phyloP scores from a whole-genome alignment of 495 filamentous ascomycete genomes.

The Aspergillus wentii region DNA sequence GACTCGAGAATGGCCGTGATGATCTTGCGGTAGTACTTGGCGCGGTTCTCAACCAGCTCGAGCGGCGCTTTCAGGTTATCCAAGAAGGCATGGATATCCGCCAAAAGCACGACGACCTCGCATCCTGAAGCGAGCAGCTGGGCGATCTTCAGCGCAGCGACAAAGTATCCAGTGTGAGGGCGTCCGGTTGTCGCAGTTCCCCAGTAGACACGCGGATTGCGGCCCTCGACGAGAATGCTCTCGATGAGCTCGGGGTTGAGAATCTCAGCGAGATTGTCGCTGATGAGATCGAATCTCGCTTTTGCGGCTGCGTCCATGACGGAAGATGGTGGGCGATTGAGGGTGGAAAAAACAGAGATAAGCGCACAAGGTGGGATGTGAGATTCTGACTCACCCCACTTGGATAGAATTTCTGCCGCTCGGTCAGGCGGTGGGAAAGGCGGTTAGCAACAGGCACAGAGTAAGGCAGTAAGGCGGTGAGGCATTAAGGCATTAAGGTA shows the following conservation, averaged over 20 bases:
- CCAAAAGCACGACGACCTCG: conserved; percentile 73
- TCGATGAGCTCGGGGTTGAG: conserved; percentile 85
- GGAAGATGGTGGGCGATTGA: not conserved
- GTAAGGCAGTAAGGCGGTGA: too few relatives aligned
- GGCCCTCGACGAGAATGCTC: conserved; percentile 63
- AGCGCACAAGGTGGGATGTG: not conserved
- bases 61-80: conserved; percentile 48
- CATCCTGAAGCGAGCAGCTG: conserved; percentile 83
- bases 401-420: not conserved
- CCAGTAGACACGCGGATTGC: conserved; percentile 78
- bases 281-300: conserved; percentile 61
- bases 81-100: conserved; percentile 59
- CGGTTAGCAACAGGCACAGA: too few relatives aligned
- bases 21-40: conserved; percentile 64
- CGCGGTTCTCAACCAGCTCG: conserved; percentile 77
- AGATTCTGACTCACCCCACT: not conserved
- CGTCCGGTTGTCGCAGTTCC: conserved; percentile 79
- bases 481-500: too few relatives aligned
- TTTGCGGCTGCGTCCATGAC: conserved; percentile 7
- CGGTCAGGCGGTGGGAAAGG: too few relatives aligned
- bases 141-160: conserved; percentile 31
- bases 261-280: conserved; percentile 74
- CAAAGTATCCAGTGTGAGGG: conserved; percentile 45
- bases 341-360: not conserved
- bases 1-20: conserved; percentile 64